Base-by-base conservation (phyloP, 768 basidiomycete genomes). In the Xanthoconium purpureum region DNA sequence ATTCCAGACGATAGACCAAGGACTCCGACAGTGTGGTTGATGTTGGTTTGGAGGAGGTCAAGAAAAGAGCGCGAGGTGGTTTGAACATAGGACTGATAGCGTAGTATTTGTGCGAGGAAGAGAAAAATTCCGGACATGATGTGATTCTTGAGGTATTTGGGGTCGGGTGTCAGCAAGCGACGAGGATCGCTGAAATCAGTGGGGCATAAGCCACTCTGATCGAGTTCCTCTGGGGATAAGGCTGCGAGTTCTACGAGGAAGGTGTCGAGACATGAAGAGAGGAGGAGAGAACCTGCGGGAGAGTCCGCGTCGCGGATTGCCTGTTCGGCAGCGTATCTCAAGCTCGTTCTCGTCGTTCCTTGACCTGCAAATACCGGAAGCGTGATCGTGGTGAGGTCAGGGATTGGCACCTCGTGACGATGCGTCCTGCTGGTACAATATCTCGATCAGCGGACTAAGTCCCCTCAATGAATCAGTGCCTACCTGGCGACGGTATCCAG, bases 311-410 rank as follows among this genome's bases (percentile, higher is more conserved):
- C 80, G 32, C 61, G 66, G 18, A 78, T 52, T 7, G 78, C 77
- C 62, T 76, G 76, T 28, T 73, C 68, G 8, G 69, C 68, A 15
- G 73, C 71, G 33, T 68, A 64, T 15, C 58, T 51, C 29, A 74
- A 58, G 46, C 71, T 73, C 24, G 72, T 58, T 13, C 69, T 67
- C 12, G 73, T 48, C 4, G 78, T 75, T 3, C 82, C 84, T 62
- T 86, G 84, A 7, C 84, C 84, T 43, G 80, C 74, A 60, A 86
- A 86, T 17, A 84, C 67, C 5, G 81, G 84, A 44, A 85, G 61
- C 29, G 61, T 13, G 56, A 72, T 50, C 20, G n/a, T 40, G 10
- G 11, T 43, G 0, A 33, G 13, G 29, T 48, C 45, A 51, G 55
- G 51, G 59, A 40, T 33, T 29, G 38, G 24, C 61, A 64, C 64